These are phyloP conservation scores for Candida sanyaensis DNA, from an alignment of 1,139 yeast species.

Conservation along the genomic window DNA sequence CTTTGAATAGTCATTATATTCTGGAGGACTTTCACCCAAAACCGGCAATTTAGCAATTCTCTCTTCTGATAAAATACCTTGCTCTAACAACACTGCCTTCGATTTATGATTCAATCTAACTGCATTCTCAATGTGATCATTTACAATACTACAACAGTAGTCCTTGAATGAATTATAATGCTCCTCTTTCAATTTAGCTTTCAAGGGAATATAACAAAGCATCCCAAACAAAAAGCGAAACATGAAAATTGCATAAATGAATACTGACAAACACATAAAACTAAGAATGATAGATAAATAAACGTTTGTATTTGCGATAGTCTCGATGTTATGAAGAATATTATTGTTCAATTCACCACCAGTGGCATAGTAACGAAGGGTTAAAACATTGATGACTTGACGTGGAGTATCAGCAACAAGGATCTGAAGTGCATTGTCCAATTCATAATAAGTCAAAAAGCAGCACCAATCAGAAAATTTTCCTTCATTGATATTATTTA, in stretches of 20 bases:
- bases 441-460: slow-evolving; percentile 65
- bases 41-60: slow-evolving; percentile 12
- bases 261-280: too few relatives aligned
- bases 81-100: slow-evolving; percentile 30
- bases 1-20: slow-evolving; percentile 11
- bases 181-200: too few relatives aligned
- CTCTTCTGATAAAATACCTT: slow-evolving; percentile 28
- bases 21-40: slow-evolving; percentile 6
- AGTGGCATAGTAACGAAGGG: slow-evolving; percentile 60
- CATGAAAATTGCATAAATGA: too few relatives aligned
- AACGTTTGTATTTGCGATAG: too few relatives aligned
- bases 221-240: too few relatives aligned
- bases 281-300: too few relatives aligned
- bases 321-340: too few relatives aligned
- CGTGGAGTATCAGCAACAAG: slow-evolving; percentile 53
- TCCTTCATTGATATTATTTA: slow-evolving; percentile 67
- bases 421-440: slow-evolving; percentile 64
- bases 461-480: slow-evolving; percentile 68
- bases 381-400: slow-evolving; percentile 72
- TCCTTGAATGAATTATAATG: too few relatives aligned
- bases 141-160: slow-evolving; percentile 37
- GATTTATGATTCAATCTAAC: slow-evolving; percentile 52
- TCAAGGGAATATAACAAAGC: too few relatives aligned
- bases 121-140: slow-evolving; percentile 52
- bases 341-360: slow-evolving; percentile 42